A percentile compares a stretch with the other conserved stretches of the same genome.
Conservation (phyloP, 192 early-diverging fungal genomes). For the Coemansia sp. region DNA sequence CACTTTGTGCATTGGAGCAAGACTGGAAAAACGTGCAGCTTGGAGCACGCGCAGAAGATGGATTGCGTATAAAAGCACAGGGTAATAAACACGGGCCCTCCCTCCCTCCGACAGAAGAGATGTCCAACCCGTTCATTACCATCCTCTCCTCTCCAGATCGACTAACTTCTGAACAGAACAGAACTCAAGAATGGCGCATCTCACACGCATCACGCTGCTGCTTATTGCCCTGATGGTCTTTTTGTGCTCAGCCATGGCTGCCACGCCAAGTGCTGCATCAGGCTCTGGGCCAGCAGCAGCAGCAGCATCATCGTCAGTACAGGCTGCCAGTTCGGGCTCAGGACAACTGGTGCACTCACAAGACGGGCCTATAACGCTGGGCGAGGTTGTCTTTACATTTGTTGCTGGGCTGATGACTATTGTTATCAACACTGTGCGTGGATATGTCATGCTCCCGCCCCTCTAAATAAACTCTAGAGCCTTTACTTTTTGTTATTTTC, state of each 20-base stretch:
- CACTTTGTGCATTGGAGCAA: too few relatives aligned
- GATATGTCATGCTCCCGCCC: slow-evolving; percentile 6
- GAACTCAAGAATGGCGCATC: background rate
- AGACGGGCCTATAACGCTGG: background rate
- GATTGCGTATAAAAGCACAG: too few relatives aligned
- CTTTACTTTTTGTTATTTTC: background rate
- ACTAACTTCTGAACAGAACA: too few relatives aligned
- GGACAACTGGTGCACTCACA: background rate
- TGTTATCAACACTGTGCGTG: slow-evolving; percentile 7
- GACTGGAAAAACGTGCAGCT: too few relatives aligned
- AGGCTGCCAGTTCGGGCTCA: background rate
- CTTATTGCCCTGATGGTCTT: background rate
- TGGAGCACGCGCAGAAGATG: too few relatives aligned
- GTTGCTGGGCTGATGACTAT: slow-evolving; percentile 8
- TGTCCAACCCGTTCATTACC: too few relatives aligned
- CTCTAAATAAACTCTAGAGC: background rate
- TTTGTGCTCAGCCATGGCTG: background rate
- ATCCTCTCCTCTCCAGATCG: too few relatives aligned
- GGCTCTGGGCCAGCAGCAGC: background rate
- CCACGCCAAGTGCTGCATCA: background rate
- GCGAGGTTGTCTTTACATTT: slow-evolving; percentile 12
- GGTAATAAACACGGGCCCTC: too few relatives aligned
- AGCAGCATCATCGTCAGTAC: background rate
- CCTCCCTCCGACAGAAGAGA: too few relatives aligned
- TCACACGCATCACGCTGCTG: background rate